phyloP scores from a whole-genome alignment of 441 rosid genomes.

The Pelargonium myrrhifolium region DNA sequence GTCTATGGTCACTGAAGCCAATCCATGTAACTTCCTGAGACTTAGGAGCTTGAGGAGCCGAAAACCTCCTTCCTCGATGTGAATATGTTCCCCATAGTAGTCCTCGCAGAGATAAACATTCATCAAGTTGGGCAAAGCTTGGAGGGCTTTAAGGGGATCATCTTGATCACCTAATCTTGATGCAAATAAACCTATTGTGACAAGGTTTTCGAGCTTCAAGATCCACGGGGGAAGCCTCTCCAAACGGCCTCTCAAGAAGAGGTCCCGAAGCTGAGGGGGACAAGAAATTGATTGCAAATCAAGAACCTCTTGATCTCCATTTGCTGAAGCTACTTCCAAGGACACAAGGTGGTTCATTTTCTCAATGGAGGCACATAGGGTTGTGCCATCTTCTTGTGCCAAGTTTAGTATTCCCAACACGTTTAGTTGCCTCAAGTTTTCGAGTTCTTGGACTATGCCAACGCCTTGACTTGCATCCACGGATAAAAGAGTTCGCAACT shows the following conservation, averaged over 20 bases:
- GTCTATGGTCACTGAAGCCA: not conserved
- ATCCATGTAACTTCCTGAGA: not conserved
- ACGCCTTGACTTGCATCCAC: not conserved
- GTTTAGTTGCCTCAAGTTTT: constrained; percentile 1
- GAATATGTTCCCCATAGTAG: not conserved
- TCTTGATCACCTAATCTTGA: constrained; percentile 3
- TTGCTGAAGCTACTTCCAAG: not conserved
- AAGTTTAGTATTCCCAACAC: constrained; percentile 5
- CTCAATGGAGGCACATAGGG: not conserved
- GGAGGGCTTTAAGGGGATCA: constrained; percentile 2
- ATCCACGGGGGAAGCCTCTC: constrained; percentile 11
- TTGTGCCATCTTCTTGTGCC: not conserved
- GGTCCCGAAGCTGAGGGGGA: constrained; percentile 14
- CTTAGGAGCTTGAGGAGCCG: constrained; percentile 3
- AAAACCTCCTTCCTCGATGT: constrained; percentile 10
- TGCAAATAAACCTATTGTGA: not conserved
- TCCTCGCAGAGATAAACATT: constrained; percentile 2
- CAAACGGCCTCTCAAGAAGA: constrained; percentile 8
- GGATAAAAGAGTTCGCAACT: constrained; percentile 4
- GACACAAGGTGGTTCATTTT: not conserved
- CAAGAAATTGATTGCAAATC: not conserved
- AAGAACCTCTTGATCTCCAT: constrained; percentile 6
- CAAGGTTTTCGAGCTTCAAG: not conserved
- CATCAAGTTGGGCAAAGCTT: constrained; percentile 10
- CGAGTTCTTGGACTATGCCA: not conserved